Evolutionary conservation across 305 asterid species (phyloP).

Genomic region (Withania somnifera): DNA sequence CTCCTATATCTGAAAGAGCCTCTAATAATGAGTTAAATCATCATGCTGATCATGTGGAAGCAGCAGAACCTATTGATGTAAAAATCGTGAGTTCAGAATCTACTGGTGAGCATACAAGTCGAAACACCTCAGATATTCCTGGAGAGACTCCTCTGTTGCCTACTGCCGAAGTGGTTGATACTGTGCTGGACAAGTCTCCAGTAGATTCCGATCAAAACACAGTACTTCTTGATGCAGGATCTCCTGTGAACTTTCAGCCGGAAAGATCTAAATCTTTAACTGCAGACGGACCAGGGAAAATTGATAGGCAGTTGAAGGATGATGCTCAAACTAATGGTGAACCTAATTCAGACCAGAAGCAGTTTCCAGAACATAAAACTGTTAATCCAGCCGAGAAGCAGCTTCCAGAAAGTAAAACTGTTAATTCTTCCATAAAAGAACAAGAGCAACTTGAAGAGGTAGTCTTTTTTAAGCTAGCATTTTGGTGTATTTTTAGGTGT

Average conservation of each 20-base stretch:
- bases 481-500: background rate
- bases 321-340: conserved; percentile 17
- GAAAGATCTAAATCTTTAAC: conserved; percentile 30
- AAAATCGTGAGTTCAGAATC: conserved; percentile 28
- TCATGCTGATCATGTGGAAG: conserved; percentile 27
- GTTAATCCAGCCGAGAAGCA: conserved; percentile 22
- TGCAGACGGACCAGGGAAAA: conserved; percentile 27
- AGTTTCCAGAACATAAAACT: conserved; percentile 36
- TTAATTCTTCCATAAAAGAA: conserved; percentile 44
- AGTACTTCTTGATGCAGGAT: conserved; percentile 26
- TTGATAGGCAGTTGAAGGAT: conserved; percentile 1
- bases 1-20: conserved; percentile 35
- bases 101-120: conserved; percentile 29
- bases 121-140: conserved; percentile 25
- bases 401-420: conserved; percentile 26
- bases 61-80: conserved; percentile 26
- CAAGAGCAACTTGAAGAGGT: conserved; percentile 97
- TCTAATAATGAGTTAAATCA: conserved; percentile 34
- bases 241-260: conserved; percentile 23
- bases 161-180: conserved; percentile 29
- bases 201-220: conserved; percentile 36
- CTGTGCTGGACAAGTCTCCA: conserved; percentile 24
- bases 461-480: background rate
- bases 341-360: conserved; percentile 38
- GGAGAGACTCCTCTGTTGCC: conserved; percentile 24